A percentile compares a stretch with the other conserved stretches of the same genome.
Conservation (phyloP, 257 asterid genomes). For the Dorcoceras hygrometricum region DNA sequence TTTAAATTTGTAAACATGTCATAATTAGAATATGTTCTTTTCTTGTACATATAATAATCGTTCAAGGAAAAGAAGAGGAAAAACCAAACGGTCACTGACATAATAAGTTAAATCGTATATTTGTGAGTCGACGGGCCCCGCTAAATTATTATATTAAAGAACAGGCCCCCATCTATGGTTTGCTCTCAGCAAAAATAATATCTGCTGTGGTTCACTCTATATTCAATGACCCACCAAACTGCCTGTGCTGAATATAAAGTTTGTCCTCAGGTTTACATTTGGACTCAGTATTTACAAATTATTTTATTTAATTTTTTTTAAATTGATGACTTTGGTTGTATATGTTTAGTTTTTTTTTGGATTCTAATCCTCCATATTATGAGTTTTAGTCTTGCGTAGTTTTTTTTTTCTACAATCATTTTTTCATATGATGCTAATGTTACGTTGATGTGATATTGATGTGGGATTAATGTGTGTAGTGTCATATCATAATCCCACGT, state of each 20-base stretch:
- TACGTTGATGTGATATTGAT: too few species aligned
- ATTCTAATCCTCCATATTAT: too few species aligned
- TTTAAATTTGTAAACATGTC: background rate
- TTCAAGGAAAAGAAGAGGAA: background rate
- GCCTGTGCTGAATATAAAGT: background rate
- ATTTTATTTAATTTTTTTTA: too few species aligned
- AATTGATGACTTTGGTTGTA: too few species aligned
- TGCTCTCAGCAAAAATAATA: background rate
- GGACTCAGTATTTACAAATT: background rate
- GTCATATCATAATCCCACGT: too few species aligned
- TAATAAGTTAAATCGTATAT: background rate
- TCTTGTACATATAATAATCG: too few species aligned
- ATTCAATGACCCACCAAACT: background rate
- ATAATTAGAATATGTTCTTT: background rate
- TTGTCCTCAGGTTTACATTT: too few species aligned
- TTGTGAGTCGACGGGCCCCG: background rate
- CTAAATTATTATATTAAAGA: background rate
- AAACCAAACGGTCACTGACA: background rate
- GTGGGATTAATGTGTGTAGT: too few species aligned
- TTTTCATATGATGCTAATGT: too few species aligned
- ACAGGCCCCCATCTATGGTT: background rate
- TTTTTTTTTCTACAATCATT: too few species aligned
- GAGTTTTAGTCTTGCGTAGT: too few species aligned
- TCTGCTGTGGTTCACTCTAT: background rate
- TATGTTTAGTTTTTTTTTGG: too few species aligned